Evolutionary conservation across 306 rosid species (phyloP).

Genomic region (Rosa chinensis): DNA sequence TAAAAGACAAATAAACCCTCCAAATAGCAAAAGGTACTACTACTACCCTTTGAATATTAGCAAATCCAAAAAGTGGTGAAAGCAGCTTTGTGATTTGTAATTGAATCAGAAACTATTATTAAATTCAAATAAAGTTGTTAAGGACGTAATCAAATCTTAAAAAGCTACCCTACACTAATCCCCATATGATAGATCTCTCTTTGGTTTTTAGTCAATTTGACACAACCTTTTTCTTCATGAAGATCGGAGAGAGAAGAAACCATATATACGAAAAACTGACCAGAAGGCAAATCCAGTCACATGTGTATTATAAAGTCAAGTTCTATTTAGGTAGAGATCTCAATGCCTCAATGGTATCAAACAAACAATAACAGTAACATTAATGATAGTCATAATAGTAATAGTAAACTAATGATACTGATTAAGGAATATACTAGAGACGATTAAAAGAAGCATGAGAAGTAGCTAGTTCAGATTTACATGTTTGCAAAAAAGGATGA

Average conservation of each 20-base stretch:
- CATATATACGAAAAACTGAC: neutral
- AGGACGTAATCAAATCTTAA: neutral
- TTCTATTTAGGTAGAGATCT: neutral
- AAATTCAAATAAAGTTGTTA: neutral
- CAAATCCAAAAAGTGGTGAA: slow-evolving; percentile 4
- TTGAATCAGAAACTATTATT: neutral
- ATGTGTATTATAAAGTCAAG: neutral
- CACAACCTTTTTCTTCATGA: neutral
- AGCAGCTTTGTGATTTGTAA: slow-evolving; percentile 9
- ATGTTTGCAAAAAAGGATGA: slow-evolving; percentile 21
- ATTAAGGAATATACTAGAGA: neutral
- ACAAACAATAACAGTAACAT: neutral
- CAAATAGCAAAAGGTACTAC: neutral
- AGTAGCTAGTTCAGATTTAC: slow-evolving; percentile 34
- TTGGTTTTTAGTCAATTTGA: neutral
- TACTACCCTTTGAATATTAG: neutral
- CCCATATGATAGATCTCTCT: neutral
- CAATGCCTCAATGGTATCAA: neutral
- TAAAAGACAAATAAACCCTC: neutral
- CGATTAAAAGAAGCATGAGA: neutral
- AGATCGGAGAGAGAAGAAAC: neutral
- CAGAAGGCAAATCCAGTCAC: neutral
- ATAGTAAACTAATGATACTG: neutral
- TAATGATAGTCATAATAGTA: neutral
- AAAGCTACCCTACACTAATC: neutral